These are phyloP conservation scores for Furcasterigmium sp. DNA, from an alignment of 2,329 filamentous ascomycete species.

Conservation along the genomic window DNA sequence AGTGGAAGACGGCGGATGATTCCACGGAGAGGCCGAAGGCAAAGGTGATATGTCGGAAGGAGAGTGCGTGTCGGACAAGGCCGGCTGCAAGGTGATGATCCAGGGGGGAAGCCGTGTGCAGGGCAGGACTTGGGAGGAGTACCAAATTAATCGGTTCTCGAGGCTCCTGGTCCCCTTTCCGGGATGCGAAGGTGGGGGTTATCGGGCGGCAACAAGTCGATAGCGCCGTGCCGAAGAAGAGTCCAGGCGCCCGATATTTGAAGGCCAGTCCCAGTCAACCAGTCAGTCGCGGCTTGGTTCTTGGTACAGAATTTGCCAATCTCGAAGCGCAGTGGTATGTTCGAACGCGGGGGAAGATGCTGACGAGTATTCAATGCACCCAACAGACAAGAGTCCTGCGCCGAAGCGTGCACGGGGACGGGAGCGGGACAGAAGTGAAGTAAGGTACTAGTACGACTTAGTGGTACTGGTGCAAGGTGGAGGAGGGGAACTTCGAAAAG, in stretches of 20 bases:
- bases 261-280: not conserved
- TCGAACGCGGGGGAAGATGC: too few species aligned
- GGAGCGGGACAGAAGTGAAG: not conserved
- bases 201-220: slow-evolving; percentile 5
- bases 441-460: too few species aligned
- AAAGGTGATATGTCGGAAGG: not conserved
- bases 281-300: not conserved
- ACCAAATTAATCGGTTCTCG: not conserved
- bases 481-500: not conserved
- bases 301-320: not conserved
- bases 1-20: too few species aligned
- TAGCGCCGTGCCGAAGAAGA: not conserved
- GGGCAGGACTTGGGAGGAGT: not conserved
- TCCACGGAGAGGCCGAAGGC: not conserved
- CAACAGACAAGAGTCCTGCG: not conserved
- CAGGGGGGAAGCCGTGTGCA: not conserved
- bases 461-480: too few species aligned
- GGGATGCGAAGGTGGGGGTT: slow-evolving; percentile 2
- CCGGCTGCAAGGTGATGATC: not conserved
- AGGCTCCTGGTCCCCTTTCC: slow-evolving; percentile 2
- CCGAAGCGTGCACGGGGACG: not conserved
- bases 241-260: not conserved
- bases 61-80: not conserved
- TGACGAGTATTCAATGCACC: not conserved
- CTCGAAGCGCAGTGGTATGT: too few species aligned